A percentile compares a stretch with the other conserved stretches of the same genome.
These are phyloP conservation scores for Malassezia dermatis DNA, from an alignment of 1,284 basidiomycete genomes.

Conservation along the genomic window DNA sequence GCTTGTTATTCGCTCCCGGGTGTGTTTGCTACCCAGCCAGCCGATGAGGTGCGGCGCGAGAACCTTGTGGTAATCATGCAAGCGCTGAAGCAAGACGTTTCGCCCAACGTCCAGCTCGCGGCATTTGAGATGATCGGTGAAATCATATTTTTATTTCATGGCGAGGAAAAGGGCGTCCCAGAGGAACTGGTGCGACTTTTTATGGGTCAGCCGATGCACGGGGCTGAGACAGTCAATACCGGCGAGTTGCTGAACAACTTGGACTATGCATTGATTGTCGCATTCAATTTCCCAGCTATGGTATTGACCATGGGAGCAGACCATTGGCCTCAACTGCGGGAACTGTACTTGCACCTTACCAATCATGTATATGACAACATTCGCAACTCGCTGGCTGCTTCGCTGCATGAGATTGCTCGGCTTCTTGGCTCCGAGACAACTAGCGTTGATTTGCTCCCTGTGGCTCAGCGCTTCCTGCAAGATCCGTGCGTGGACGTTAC, in stretches of 20 bases:
- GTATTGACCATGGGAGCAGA: conserved; percentile 65
- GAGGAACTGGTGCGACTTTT: conserved; percentile 69
- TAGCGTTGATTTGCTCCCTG: conserved; percentile 59
- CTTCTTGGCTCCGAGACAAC: conserved; percentile 67
- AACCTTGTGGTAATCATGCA: conserved; percentile 34
- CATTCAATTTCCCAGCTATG: conserved; percentile 90
- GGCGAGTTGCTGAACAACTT: conserved; percentile 50
- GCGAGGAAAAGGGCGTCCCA: conserved; percentile 56
- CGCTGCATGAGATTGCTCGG: conserved; percentile 76
- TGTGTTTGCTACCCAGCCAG: conserved; percentile 51
- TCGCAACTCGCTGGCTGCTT: conserved; percentile 68
- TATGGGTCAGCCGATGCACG: conserved; percentile 52
- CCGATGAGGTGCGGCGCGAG: conserved; percentile 18
- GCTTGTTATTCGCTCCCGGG: conserved; percentile 75
- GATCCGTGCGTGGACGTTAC: conserved; percentile 60
- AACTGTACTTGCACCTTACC: conserved; percentile 59
- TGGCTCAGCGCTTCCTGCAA: conserved; percentile 53
- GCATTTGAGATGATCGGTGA: conserved; percentile 84
- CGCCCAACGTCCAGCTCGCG: conserved; percentile 64
- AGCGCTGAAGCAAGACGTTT: conserved; percentile 59
- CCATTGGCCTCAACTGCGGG: conserved; percentile 68
- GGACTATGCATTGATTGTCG: conserved; percentile 72
- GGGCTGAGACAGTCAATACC: not conserved
- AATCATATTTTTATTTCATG: conserved; percentile 72
- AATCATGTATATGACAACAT: conserved; percentile 56